Conservation (phyloP, 1,139 yeast genomes). For the Spathaspora jeffriesii region DNA sequence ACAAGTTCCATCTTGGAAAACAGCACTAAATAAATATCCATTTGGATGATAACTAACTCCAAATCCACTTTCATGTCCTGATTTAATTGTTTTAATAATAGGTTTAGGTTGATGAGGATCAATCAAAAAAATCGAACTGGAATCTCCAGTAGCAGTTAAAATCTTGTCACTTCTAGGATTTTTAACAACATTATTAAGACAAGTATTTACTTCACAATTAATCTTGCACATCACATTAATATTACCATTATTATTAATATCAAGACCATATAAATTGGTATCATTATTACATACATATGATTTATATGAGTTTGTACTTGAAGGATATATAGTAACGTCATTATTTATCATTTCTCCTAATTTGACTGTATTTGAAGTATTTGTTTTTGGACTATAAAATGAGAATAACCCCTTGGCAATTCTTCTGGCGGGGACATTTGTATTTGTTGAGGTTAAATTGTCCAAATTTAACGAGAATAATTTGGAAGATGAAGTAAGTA, state of each 20-base stretch:
- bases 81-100: constrained; percentile 37
- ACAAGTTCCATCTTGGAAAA: constrained; percentile 86
- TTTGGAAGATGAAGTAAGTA: constrained; percentile 35
- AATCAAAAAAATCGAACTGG: constrained; percentile 35
- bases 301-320: constrained; percentile 40
- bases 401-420: constrained; percentile 61
- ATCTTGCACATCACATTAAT: constrained; percentile 31
- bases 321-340: constrained; percentile 61
- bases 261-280: constrained; percentile 64
- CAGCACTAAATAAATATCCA: constrained; percentile 72
- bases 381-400: constrained; percentile 50
- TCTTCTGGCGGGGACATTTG: constrained; percentile 13
- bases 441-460: constrained; percentile 16
- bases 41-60: constrained; percentile 78
- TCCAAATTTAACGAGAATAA: constrained; percentile 28
- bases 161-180: constrained; percentile 29
- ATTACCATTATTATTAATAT: constrained; percentile 50
- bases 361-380: constrained; percentile 48
- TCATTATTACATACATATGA: constrained; percentile 85
- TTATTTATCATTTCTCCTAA: constrained; percentile 85
- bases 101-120: constrained; percentile 29
- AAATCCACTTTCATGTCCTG: constrained; percentile 78
- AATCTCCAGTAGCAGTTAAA: constrained; percentile 44
- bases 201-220: constrained; percentile 38
- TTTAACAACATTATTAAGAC: constrained; percentile 40